Evolutionary conservation across 164 flowering plant species (phyloP), one percentile per base, ranked within the genome.

Genomic region (Hamamelis virginiana): DNA sequence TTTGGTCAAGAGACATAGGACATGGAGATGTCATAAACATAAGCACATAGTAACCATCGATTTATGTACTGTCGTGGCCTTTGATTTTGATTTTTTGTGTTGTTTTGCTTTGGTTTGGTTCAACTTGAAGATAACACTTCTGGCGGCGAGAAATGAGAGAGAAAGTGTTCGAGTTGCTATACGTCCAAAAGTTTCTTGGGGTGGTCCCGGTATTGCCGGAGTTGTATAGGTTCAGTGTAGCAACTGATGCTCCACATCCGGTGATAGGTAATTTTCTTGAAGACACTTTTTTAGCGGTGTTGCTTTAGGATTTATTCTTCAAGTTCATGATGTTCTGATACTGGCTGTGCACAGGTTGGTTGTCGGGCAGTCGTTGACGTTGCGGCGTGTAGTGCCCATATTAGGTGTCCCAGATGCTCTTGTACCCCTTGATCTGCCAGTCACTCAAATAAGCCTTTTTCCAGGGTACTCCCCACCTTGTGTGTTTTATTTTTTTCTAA

Each of bases 381-480:
- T 95, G 74, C 82, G 97, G 57, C 89, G 77, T 48, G 98, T 95
- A 76, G 92, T 88, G 67, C 90, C 97, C 15, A 75, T 95, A 55
- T 84, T 94, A 75, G 97, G 96, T 76, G 92, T 95, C 62, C 98
- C 97, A 50, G 98, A 95, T 91, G 98, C 97, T 75, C 97, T 95
- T 77, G 97, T 91, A 45, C 97, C 97, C 19, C 88, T 94, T 76
- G 89, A 91, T 74, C 73, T 84, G 66, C 98, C 98, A 70, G 74
- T 74, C 75, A 75, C 81, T 74, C 96, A 84, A 75, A 71, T 94
- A 56, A 84, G 62, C 76, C 71, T 94, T 66, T 68, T 76, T 76
- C 93, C 97, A 71, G 97, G 97, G 98, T 95, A 91, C 60, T 72
- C 68, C 48, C 64, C 60, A 64, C 23, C 56, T 70, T 33, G 41